Evolutionary conservation across 352 stramenopile species (phyloP).

Genomic region (Phytophthora syringae): DNA sequence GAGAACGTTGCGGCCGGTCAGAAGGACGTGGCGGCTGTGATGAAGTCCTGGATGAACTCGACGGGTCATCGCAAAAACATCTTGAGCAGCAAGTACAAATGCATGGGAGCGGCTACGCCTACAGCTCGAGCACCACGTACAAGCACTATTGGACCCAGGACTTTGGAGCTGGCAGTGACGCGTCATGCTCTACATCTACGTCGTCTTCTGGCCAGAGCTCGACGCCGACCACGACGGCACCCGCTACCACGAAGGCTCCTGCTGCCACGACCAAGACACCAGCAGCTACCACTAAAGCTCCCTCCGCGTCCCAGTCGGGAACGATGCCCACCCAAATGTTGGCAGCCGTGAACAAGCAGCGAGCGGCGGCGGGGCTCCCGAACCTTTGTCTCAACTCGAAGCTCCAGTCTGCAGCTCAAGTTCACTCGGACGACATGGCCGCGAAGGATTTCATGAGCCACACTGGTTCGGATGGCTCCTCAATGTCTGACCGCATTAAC

Average conservation of each 20-base stretch:
- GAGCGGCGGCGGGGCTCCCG: constrained; percentile 31
- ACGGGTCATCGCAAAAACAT: constrained; percentile 53
- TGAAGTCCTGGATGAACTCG: constrained; percentile 68
- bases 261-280: constrained; percentile 22
- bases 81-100: constrained; percentile 35
- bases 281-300: background rate
- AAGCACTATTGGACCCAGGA: constrained; percentile 67
- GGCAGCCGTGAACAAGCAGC: constrained; percentile 51
- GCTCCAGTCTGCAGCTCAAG: constrained; percentile 24
- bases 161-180: constrained; percentile 39
- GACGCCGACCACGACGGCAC: background rate
- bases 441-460: constrained; percentile 54
- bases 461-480: constrained; percentile 45
- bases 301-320: constrained; percentile 4
- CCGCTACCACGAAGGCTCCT: constrained; percentile 9
- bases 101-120: constrained; percentile 40
- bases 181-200: constrained; percentile 24
- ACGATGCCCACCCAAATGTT: constrained; percentile 43
- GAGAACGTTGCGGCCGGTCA: constrained; percentile 68
- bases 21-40: constrained; percentile 45
- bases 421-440: constrained; percentile 48
- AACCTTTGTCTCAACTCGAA: constrained; percentile 45
- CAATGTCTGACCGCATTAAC: constrained; percentile 42
- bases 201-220: constrained; percentile 4
- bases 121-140: constrained; percentile 37